phyloP scores from a whole-genome alignment of 768 basidiomycete species.

The Grammothele lineata region DNA sequence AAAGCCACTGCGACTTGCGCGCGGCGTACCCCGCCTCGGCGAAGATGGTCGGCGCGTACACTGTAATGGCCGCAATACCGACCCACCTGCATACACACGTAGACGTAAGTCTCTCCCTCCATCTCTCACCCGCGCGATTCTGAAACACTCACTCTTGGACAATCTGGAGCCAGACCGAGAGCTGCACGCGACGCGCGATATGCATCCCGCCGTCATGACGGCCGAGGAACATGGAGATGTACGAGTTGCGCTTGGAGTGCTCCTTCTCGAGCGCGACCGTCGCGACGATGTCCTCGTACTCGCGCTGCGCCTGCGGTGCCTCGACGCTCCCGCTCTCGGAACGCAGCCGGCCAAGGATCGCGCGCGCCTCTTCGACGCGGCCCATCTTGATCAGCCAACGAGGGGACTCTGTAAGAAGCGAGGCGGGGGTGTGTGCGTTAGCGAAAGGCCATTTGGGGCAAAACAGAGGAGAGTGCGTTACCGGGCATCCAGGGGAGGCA shows the following conservation, averaged over 20 bases:
- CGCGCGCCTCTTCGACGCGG: constrained; percentile 33
- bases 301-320: constrained; percentile 23
- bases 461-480: constrained; percentile 2
- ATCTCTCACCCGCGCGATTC: neutral
- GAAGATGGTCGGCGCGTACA: constrained; percentile 43
- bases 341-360: constrained; percentile 32
- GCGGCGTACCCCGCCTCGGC: constrained; percentile 39
- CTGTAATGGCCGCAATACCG: constrained; percentile 43
- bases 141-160: constrained; percentile 34
- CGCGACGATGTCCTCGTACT: constrained; percentile 37
- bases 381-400: constrained; percentile 40
- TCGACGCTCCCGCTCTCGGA: constrained; percentile 25
- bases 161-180: constrained; percentile 43
- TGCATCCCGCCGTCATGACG: constrained; percentile 36
- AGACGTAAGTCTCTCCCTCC: constrained; percentile 1
- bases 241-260: constrained; percentile 36
- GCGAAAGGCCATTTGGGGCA: too few relatives aligned
- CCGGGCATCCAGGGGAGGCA: constrained; percentile 30
- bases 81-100: constrained; percentile 31
- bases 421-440: constrained; percentile 16
- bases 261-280: constrained; percentile 37
- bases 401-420: constrained; percentile 16
- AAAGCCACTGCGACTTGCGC: constrained; percentile 41
- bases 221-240: constrained; percentile 42
- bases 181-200: constrained; percentile 38